phyloP scores from a whole-genome alignment of 2,329 filamentous ascomycete genomes.

The Aureobasidium leucospermi region DNA sequence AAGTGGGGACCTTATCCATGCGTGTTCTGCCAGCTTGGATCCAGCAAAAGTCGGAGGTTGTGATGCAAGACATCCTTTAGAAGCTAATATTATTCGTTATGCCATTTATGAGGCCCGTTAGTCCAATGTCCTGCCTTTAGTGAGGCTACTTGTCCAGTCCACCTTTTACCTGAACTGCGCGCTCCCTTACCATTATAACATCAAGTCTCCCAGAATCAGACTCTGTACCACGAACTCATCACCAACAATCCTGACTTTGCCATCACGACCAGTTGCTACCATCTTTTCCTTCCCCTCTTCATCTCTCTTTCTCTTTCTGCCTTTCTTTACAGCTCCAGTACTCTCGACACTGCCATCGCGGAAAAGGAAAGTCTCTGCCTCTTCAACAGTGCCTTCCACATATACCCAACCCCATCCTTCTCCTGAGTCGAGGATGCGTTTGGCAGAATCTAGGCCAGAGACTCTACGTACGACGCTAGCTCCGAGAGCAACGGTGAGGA shows the following conservation, averaged over 20 bases:
- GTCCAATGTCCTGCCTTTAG: no score
- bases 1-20: no score
- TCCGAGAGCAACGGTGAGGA: slow-evolving; percentile 71
- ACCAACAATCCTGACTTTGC: slow-evolving; percentile 59
- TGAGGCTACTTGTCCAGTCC: no score
- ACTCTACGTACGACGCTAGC: slow-evolving; percentile 60
- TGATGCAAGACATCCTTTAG: no score
- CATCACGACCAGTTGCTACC: slow-evolving; percentile 30
- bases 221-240: slow-evolving; percentile 91
- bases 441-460: slow-evolving; percentile 58
- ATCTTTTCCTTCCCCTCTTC: slow-evolving; percentile 27
- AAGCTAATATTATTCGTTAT: no score
- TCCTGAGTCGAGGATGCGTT: slow-evolving; percentile 49
- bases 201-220: slow-evolving; percentile 73
- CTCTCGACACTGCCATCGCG: slow-evolving; percentile 14
- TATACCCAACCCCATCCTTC: slow-evolving; percentile 62
- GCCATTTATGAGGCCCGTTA: no score
- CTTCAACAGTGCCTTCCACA: slow-evolving; percentile 57
- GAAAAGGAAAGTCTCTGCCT: slow-evolving; percentile 47
- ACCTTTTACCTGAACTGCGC: not conserved
- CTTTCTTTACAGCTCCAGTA: not conserved
- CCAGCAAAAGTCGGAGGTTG: no score
- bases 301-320: slow-evolving; percentile 7
- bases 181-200: slow-evolving; percentile 44
- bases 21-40: no score